Percentiles rank a stretch among this genome's conserved stretches.
These are phyloP conservation scores for Dentipellis fragilis DNA, from an alignment of 768 basidiomycete species.

Conservation along the genomic window DNA sequence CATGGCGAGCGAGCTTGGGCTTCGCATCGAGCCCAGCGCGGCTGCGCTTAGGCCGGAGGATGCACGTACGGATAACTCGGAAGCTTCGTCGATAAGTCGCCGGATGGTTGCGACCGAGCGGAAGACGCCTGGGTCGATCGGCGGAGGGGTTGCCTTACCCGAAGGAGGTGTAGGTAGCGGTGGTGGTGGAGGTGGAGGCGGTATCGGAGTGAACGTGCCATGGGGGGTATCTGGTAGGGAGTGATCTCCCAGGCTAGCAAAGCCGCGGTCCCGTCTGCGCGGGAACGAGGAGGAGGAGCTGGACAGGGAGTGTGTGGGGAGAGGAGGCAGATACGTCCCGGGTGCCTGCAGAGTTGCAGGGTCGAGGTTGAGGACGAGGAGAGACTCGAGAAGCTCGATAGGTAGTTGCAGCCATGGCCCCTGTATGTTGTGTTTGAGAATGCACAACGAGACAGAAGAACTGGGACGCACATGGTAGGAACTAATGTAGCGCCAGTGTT, in stretches of 20 bases:
- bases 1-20: constrained; percentile 23
- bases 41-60: constrained; percentile 74
- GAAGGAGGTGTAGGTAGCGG: constrained; percentile 45
- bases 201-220: constrained; percentile 18
- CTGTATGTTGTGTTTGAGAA: constrained; percentile 26
- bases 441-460: not conserved
- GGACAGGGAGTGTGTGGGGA: constrained; percentile 26
- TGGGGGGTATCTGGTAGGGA: constrained; percentile 23
- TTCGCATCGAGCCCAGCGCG: constrained; percentile 59
- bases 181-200: constrained; percentile 26
- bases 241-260: constrained; percentile 31
- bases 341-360: constrained; percentile 46
- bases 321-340: constrained; percentile 32
- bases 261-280: constrained; percentile 34
- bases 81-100: constrained; percentile 79
- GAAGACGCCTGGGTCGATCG: constrained; percentile 85
- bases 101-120: constrained; percentile 67
- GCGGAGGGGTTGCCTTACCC: constrained; percentile 69
- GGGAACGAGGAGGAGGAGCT: constrained; percentile 6
- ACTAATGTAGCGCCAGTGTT: constrained; percentile 91
- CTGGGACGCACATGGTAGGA: constrained; percentile 68
- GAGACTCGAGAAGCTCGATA: constrained; percentile 73
- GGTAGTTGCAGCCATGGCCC: constrained; percentile 91
- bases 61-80: constrained; percentile 81
- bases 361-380: constrained; percentile 70